phyloP scores from a whole-genome alignment of 192 early-diverging fungal genomes.

The Glomus cerebriforme region DNA sequence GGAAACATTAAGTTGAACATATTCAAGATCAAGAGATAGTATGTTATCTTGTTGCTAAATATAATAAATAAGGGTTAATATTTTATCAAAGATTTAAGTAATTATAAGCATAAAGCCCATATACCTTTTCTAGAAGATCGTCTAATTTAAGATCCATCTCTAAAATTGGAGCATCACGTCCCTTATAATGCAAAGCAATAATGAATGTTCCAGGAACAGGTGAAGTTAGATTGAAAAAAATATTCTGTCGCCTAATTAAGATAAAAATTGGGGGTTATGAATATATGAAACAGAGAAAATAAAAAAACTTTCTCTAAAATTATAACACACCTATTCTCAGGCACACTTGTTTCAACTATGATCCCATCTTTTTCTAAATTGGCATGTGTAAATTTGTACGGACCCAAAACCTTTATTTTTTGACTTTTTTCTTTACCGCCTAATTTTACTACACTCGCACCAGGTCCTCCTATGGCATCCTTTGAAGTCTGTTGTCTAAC shows the following conservation, averaged over 20 bases:
- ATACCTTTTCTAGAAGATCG: constrained; percentile 75
- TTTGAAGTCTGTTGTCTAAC: constrained; percentile 80
- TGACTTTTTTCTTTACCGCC: constrained; percentile 48
- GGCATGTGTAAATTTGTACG: constrained; percentile 83
- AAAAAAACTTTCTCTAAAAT: not conserved
- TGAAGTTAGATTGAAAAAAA: constrained; percentile 88
- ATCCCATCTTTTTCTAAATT: constrained; percentile 89
- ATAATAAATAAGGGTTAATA: not conserved
- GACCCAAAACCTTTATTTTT: constrained; percentile 59
- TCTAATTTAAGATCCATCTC: constrained; percentile 95
- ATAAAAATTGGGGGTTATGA: not conserved
- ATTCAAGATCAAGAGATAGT: constrained; percentile 85
- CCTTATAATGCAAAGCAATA: constrained; percentile 87
- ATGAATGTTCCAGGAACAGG: constrained; percentile 89
- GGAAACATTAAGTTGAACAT: constrained; percentile 85
- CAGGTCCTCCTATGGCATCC: constrained; percentile 26
- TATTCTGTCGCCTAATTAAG: constrained; percentile 64
- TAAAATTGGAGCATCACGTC: constrained; percentile 87
- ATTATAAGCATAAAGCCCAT: not conserved
- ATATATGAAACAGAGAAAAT: not conserved
- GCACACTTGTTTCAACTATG: constrained; percentile 87
- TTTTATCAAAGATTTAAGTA: not conserved
- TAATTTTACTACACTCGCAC: constrained; percentile 62
- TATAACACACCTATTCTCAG: constrained; percentile 72
- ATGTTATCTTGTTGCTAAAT: constrained; percentile 88